Base-by-base conservation (phyloP, 176 grass and related monocot species). In the Poa pratensis region DNA sequence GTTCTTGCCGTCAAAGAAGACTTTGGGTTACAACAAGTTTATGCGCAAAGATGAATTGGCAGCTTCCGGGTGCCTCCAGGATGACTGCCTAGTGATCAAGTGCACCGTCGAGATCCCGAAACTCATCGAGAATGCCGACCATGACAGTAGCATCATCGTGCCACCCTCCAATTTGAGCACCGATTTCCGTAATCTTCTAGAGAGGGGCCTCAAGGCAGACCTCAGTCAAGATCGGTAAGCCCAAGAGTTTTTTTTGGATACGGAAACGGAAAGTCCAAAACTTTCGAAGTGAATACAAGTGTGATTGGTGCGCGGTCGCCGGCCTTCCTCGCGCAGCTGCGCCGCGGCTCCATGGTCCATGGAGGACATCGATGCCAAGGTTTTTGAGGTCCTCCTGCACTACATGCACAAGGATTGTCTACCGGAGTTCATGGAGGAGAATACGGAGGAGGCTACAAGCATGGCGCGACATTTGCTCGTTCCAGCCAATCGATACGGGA, bases 331-430 rank as follows among this genome's bases (percentile, higher is more conserved):
- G 23, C 22, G 13, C 22, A 62, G 5, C 23, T 64, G 27, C 30
- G 6, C 37, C 6, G 61, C 28, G 73, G 73, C 15, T 17, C 73
- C 24, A 35, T 35, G 34, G 34, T 17, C 73, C 24, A 35, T 35
- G 34, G 34, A 35, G 34, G 34, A 35, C 12, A 28, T 86, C 32
- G 27, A 70, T 13, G 17, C 84, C 2, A 40, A 20, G 37, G 43
- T 49, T 16, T 90, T 90, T 22, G 39, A 86, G 59, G 69, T 18
- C n/a, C 11, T 90, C 51, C 63, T 83, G 3, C 60, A 82, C 69
- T 90, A 76, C 84, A 23, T 86, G 28, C 40, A 69, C 80, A 82
- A 46, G 5, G 84, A 69, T 69, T 20, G 66, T 40, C 66, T 69
- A 20, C 66, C 66, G 0, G 66, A 9, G 35, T 69, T 10, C 34